These are phyloP conservation scores for Purshia tridentata DNA, from an alignment of 306 rosid species.

Conservation along the genomic window DNA sequence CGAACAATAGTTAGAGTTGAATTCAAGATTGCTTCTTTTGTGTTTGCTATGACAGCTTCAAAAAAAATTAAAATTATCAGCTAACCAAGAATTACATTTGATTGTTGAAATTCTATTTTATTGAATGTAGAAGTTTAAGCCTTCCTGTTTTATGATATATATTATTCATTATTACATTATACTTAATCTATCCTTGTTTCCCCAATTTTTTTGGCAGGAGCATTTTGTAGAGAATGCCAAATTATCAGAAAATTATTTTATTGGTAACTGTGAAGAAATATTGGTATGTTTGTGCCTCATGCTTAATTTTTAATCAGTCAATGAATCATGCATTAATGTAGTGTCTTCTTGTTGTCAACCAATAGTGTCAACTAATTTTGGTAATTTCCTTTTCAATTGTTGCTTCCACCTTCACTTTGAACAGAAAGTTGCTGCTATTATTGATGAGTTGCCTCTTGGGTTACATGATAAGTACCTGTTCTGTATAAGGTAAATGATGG, in stretches of 20 bases:
- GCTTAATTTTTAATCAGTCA: slow-evolving; percentile 19
- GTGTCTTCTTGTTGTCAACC: slow-evolving; percentile 20
- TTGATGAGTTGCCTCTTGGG: slow-evolving; percentile 74
- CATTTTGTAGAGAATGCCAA: slow-evolving; percentile 83
- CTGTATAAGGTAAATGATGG: slow-evolving; percentile 62
- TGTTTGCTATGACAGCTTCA: neutral
- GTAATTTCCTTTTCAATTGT: slow-evolving; percentile 15
- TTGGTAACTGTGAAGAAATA: slow-evolving; percentile 65
- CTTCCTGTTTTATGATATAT: slow-evolving; percentile 10
- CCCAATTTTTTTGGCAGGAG: slow-evolving; percentile 58
- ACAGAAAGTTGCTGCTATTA: slow-evolving; percentile 80
- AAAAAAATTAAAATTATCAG: neutral
- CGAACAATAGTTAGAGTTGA: neutral
- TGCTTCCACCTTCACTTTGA: slow-evolving; percentile 29
- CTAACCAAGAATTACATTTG: neutral
- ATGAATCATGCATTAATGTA: neutral
- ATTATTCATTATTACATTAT: too few relatives aligned
- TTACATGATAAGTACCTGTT: slow-evolving; percentile 85
- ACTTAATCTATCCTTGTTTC: slow-evolving; percentile 12
- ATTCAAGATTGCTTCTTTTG: neutral
- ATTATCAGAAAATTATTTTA: slow-evolving; percentile 78
- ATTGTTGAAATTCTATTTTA: neutral
- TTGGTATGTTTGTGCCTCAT: slow-evolving; percentile 56
- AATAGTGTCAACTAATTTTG: slow-evolving; percentile 14
- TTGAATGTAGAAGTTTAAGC: neutral